Evolutionary conservation across 1,139 yeast genomes (phyloP).

Genomic region (Kodamaea alishanica): DNA sequence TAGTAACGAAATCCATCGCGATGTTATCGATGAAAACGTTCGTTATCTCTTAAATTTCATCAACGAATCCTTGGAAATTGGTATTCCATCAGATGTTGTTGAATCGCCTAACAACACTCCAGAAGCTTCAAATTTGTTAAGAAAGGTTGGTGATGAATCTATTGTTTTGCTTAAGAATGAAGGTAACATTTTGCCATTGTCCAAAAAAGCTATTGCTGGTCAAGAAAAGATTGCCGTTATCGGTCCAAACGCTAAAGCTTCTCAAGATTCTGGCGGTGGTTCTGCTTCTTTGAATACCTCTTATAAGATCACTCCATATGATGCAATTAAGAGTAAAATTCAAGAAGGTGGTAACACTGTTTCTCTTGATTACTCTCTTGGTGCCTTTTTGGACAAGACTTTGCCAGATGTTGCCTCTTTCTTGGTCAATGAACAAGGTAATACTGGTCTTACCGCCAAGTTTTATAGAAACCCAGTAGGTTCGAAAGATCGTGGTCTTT

Average conservation of each 20-base stretch:
- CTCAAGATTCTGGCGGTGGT: constrained; percentile 38
- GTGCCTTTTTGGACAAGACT: constrained; percentile 29
- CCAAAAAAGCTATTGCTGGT: constrained; percentile 6
- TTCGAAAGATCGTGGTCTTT: constrained; percentile 4
- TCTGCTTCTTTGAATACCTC: constrained; percentile 32
- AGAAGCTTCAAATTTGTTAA: constrained; percentile 14
- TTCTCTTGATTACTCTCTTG: constrained; percentile 23
- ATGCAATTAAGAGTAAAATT: constrained; percentile 27
- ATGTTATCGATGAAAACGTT: constrained; percentile 17
- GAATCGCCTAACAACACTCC: constrained; percentile 15
- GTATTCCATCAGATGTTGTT: constrained; percentile 14
- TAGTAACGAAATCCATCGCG: constrained; percentile 23
- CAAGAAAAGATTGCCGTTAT: constrained; percentile 31
- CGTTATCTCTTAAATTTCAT: constrained; percentile 16
- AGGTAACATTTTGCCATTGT: constrained; percentile 14
- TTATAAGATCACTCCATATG: constrained; percentile 32
- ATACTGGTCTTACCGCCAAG: constrained; percentile 35
- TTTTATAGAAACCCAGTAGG: constrained; percentile 39
- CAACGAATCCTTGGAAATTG: constrained; percentile 14
- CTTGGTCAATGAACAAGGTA: constrained; percentile 27
- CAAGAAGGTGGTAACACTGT: constrained; percentile 19
- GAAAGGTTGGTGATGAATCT: constrained; percentile 18
- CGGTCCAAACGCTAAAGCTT: constrained; percentile 36
- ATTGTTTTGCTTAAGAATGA: constrained; percentile 22
- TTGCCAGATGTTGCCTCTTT: constrained; percentile 28